phyloP scores from a whole-genome alignment of 2,329 filamentous ascomycete species.

The Neonectria neomacrospora region DNA sequence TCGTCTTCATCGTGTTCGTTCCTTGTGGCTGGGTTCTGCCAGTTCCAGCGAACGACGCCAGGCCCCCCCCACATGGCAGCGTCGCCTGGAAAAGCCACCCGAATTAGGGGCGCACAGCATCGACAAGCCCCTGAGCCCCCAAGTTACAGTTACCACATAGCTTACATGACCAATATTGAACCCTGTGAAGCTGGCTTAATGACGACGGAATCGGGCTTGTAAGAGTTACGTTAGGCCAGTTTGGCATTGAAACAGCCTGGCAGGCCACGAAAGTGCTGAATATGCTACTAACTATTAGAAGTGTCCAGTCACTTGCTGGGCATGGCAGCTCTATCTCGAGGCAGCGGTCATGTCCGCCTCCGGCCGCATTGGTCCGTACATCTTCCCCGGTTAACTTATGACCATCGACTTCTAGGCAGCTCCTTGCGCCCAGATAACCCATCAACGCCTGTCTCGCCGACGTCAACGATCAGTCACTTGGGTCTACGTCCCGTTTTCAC shows the following conservation, averaged over 20 bases:
- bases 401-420: conserved; percentile 8
- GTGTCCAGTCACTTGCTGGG: too few relatives aligned
- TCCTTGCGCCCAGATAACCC: conserved; percentile 21
- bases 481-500: conserved; percentile 30
- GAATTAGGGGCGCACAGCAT: not conserved
- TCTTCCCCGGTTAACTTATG: conserved; percentile 23
- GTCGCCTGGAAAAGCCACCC: not conserved
- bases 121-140: too few relatives aligned
- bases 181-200: too few relatives aligned
- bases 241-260: too few relatives aligned
- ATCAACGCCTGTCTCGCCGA: conserved; percentile 19
- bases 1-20: not conserved
- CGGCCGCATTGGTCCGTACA: conserved; percentile 11
- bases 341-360: conserved; percentile 11
- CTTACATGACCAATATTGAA: too few relatives aligned
- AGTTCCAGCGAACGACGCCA: not conserved
- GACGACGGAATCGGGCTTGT: too few relatives aligned
- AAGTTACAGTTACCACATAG: too few relatives aligned
- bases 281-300: too few relatives aligned
- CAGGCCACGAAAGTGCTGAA: too few relatives aligned
- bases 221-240: too few relatives aligned
- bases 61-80: not conserved
- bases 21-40: too few relatives aligned
- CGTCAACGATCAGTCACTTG: conserved; percentile 19
- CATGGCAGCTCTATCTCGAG: conserved; percentile 9